These are phyloP conservation scores for Jackrogersella multiformis DNA, from an alignment of 495 filamentous ascomycete genomes.

Conservation along the genomic window DNA sequence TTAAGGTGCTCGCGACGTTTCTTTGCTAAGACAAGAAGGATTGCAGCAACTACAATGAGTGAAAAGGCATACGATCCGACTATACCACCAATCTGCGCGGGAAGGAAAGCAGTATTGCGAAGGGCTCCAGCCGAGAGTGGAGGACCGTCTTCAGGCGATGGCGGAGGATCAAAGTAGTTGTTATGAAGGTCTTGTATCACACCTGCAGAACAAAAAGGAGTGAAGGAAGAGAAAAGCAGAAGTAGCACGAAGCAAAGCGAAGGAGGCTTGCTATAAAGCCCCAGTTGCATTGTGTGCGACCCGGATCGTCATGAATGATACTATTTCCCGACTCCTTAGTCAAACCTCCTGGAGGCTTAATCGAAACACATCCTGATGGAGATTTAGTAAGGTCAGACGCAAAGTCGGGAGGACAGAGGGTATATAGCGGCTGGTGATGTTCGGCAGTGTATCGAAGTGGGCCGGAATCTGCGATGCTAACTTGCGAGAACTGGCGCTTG, in stretches of 20 bases:
- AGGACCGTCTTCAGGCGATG: conserved; percentile 66
- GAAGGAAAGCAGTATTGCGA: conserved; percentile 69
- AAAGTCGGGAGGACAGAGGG: conserved; percentile 51
- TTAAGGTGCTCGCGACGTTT: conserved; percentile 52
- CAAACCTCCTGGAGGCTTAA: conserved; percentile 50
- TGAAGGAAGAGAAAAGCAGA: conserved; percentile 46
- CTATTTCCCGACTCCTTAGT: conserved; percentile 45
- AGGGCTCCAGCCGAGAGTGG: conserved; percentile 63
- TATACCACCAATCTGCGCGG: conserved; percentile 79
- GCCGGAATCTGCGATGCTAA: conserved; percentile 32
- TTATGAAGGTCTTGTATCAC: conserved; percentile 53
- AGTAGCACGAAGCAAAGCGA: conserved; percentile 41
- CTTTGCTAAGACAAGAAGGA: conserved; percentile 65
- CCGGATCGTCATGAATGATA: conserved; percentile 46
- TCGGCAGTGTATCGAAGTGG: conserved; percentile 48
- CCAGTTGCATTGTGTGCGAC: conserved; percentile 47
- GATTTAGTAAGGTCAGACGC: conserved; percentile 49
- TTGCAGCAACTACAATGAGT: conserved; percentile 70
- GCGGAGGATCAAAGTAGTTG: conserved; percentile 66
- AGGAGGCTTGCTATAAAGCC: conserved; percentile 45
- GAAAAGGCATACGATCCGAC: conserved; percentile 80
- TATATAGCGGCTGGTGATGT: conserved; percentile 67
- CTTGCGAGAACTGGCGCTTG: conserved; percentile 43
- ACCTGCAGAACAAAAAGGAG: conserved; percentile 48
- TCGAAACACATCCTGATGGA: conserved; percentile 60